Percentiles rank a stretch among this genome's conserved stretches.
Conservation (phyloP, 257 asterid species). For the Nicotiana tomentosiformis region DNA sequence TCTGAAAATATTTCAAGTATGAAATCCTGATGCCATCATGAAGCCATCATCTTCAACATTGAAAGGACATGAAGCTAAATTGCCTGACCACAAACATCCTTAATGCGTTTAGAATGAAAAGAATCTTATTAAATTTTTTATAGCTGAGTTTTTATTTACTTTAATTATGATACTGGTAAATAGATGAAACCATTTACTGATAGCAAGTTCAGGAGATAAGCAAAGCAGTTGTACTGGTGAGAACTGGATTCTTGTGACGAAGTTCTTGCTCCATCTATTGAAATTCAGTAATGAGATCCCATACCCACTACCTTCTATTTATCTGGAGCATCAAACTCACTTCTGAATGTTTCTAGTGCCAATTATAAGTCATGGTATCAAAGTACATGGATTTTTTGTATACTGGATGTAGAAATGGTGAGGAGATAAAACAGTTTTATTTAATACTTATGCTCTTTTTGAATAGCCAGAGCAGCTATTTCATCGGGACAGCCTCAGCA, state of each 20-base stretch:
- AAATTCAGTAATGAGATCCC: neutral
- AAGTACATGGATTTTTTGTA: neutral
- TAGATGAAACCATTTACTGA: neutral
- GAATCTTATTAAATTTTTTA: neutral
- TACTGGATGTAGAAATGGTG: neutral
- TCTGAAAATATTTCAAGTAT: neutral
- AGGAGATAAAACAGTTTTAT: neutral
- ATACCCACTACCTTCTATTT: neutral
- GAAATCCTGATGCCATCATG: neutral
- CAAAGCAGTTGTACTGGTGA: neutral
- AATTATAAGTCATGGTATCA: neutral
- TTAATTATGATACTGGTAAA: neutral
- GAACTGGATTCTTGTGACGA: neutral
- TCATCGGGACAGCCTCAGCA: constrained; percentile 57
- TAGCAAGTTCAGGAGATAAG: neutral
- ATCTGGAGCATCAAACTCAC: neutral
- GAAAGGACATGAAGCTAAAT: neutral
- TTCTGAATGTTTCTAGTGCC: neutral
- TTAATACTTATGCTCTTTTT: constrained; percentile 15
- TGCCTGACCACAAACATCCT: neutral
- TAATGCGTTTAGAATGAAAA: neutral
- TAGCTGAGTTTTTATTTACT: neutral
- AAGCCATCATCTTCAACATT: neutral
- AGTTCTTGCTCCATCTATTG: neutral
- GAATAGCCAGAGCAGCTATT: constrained; percentile 90